Conservation (phyloP, 2,329 filamentous ascomycete genomes). For the Paecilomyces dactylethromorphus region DNA sequence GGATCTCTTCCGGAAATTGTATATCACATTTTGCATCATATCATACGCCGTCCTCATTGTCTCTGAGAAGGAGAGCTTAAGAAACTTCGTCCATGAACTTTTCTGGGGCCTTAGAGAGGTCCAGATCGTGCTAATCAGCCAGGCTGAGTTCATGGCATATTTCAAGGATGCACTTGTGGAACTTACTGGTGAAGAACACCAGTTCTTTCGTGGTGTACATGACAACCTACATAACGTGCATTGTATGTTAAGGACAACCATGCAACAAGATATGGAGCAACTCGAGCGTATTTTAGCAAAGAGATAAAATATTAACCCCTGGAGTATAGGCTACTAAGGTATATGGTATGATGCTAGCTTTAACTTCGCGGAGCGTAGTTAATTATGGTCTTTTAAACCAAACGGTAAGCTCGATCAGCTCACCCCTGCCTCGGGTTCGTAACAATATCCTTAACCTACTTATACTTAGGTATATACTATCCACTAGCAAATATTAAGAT, state of each 20-base stretch:
- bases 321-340: too few relatives aligned
- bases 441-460: too few relatives aligned
- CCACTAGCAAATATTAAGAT: too few relatives aligned
- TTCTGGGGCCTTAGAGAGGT: background rate
- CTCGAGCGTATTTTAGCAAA: too few relatives aligned
- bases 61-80: background rate
- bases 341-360: too few relatives aligned
- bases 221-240: background rate
- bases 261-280: background rate
- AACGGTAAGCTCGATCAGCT: too few relatives aligned
- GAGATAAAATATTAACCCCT: too few relatives aligned
- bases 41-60: background rate
- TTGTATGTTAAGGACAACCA: background rate
- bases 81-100: background rate
- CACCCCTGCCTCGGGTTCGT: too few relatives aligned
- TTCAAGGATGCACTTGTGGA: background rate
- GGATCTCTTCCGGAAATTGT: background rate
- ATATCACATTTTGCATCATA: background rate
- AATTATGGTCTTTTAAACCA: too few relatives aligned
- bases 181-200: background rate
- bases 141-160: background rate
- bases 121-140: background rate
- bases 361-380: too few relatives aligned
- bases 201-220: background rate
- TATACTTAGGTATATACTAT: too few relatives aligned